A percentile compares a stretch with the other conserved stretches of the same genome.
These are phyloP conservation scores for Coemansia sp. DNA, from an alignment of 192 early-diverging fungal genomes.

Conservation along the genomic window DNA sequence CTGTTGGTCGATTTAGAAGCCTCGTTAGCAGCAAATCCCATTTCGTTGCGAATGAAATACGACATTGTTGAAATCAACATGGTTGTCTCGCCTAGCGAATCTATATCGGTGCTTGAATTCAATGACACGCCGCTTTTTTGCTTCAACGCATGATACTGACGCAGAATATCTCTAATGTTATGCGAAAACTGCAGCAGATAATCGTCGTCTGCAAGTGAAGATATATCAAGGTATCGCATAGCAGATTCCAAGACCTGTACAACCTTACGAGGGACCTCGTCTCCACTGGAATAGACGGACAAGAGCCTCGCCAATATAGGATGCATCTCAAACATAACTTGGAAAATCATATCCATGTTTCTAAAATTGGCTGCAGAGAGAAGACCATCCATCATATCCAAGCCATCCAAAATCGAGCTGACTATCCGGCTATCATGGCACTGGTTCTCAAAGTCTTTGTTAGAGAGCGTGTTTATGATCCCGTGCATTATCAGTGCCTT, in stretches of 20 bases:
- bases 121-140: not conserved
- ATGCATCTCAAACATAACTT: slow-evolving; percentile 43
- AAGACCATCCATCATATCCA: slow-evolving; percentile 55
- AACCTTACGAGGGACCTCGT: slow-evolving; percentile 29
- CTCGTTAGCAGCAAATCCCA: slow-evolving; percentile 48
- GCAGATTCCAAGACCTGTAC: slow-evolving; percentile 47
- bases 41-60: slow-evolving; percentile 46
- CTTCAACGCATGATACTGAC: slow-evolving; percentile 23
- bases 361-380: slow-evolving; percentile 43
- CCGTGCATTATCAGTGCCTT: slow-evolving; percentile 27
- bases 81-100: slow-evolving; percentile 25
- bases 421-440: slow-evolving; percentile 31
- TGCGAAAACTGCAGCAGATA: slow-evolving; percentile 38
- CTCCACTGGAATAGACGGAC: slow-evolving; percentile 23
- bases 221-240: slow-evolving; percentile 37
- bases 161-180: slow-evolving; percentile 31
- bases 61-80: slow-evolving; percentile 39
- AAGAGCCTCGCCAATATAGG: slow-evolving; percentile 38
- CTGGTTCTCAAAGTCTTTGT: slow-evolving; percentile 5
- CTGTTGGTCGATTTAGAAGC: slow-evolving; percentile 16
- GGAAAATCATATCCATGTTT: slow-evolving; percentile 47
- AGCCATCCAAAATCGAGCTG: slow-evolving; percentile 35
- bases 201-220: slow-evolving; percentile 42
- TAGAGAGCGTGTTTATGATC: slow-evolving; percentile 16
- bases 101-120: slow-evolving; percentile 16